Evolutionary conservation across 768 basidiomycete genomes (phyloP).

Genomic region (Tephrocybe sp.): DNA sequence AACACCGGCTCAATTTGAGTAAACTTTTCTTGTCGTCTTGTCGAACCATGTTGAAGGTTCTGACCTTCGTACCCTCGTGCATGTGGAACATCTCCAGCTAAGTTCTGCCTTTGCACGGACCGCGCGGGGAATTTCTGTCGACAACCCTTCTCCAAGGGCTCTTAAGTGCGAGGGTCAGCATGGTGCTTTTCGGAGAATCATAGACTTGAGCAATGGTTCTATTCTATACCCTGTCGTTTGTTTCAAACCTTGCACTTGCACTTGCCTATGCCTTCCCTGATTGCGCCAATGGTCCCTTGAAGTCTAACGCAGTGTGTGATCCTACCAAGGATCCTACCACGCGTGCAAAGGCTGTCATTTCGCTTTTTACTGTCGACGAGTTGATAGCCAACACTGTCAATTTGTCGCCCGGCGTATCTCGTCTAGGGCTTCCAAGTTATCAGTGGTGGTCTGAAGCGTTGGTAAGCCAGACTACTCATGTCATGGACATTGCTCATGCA

Average conservation of each 20-base stretch:
- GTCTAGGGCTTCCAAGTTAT: constrained; percentile 56
- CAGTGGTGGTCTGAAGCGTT: constrained; percentile 64
- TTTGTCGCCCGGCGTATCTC: constrained; percentile 48
- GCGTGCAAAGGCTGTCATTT: constrained; percentile 50
- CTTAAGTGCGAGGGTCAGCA: too few species aligned
- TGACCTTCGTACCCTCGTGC: constrained; percentile 6
- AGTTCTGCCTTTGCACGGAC: too few species aligned
- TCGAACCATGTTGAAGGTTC: too few species aligned
- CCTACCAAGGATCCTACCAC: constrained; percentile 40
- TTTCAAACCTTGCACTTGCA: constrained; percentile 2
- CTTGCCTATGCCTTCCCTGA: constrained; percentile 45
- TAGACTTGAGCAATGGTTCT: too few species aligned
- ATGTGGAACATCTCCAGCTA: too few species aligned
- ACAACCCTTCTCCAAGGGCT: too few species aligned
- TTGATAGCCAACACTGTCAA: constrained; percentile 53
- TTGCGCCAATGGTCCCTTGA: constrained; percentile 46
- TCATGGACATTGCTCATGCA: not conserved
- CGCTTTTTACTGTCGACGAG: constrained; percentile 50
- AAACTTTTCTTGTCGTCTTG: too few species aligned
- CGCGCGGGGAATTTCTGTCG: too few species aligned
- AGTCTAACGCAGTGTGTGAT: constrained; percentile 48
- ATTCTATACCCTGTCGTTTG: constrained; percentile 9
- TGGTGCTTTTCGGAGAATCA: too few species aligned
- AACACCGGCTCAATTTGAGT: too few species aligned
- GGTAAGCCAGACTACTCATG: constrained; percentile 25